These are phyloP conservation scores for Talaromyces sp. DNA, from an alignment of 2,329 filamentous ascomycete genomes.

Conservation along the genomic window DNA sequence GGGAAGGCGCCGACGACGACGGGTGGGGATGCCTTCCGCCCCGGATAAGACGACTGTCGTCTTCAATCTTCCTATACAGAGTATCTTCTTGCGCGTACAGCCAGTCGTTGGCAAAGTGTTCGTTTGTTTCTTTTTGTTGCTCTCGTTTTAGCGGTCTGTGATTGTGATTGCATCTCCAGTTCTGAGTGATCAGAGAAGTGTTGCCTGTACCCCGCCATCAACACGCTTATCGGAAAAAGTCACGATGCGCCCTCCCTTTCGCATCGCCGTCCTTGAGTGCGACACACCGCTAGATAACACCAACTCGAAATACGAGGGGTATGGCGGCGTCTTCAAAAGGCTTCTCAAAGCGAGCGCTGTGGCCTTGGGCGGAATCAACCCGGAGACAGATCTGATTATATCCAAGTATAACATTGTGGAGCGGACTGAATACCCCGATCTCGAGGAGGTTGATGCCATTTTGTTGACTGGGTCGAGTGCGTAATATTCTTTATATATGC, in stretches of 20 bases:
- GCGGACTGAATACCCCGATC: constrained; percentile 60
- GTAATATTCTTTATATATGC: constrained; percentile 16
- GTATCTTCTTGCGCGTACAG: background rate
- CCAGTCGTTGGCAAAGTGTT: background rate
- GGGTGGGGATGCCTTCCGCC: constrained; percentile 2
- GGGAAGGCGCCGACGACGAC: constrained; percentile 1
- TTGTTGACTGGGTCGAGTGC: constrained; percentile 68
- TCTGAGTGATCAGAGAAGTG: background rate
- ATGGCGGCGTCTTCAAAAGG: constrained; percentile 63
- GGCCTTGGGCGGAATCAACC: constrained; percentile 28
- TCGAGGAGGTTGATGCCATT: constrained; percentile 73
- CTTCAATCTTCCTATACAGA: background rate
- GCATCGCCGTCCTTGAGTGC: constrained; percentile 82
- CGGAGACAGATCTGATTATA: constrained; percentile 48
- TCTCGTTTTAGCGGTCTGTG: background rate
- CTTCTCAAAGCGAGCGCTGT: constrained; percentile 53
- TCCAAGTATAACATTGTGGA: constrained; percentile 67
- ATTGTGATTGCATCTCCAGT: background rate
- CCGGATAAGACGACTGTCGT: constrained; percentile 1
- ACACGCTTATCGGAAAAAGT: constrained; percentile 27
- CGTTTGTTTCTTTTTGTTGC: background rate
- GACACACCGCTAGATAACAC: constrained; percentile 67
- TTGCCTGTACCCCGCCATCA: constrained; percentile 18
- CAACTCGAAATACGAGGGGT: constrained; percentile 61
- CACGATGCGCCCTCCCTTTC: constrained; percentile 47